A percentile compares a stretch with the other conserved stretches of the same genome.
phyloP scores from a whole-genome alignment of 1,284 basidiomycete genomes.

The Ustilago loliicola region DNA sequence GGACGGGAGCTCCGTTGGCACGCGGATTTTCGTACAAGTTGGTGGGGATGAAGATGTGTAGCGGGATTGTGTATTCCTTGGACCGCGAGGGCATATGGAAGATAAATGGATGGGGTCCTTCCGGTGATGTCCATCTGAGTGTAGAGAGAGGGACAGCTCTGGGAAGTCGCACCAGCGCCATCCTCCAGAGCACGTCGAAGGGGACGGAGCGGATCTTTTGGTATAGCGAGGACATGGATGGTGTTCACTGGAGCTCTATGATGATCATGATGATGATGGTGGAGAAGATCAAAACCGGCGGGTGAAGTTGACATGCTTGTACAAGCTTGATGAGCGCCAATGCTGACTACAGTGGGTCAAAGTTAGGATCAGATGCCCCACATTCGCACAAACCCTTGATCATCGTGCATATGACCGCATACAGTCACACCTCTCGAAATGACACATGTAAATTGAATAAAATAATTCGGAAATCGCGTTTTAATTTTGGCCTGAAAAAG shows the following conservation, averaged over 20 bases:
- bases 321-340: background rate
- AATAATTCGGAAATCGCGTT: too few species aligned
- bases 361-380: background rate
- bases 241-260: background rate
- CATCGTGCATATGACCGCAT: conserved; percentile 8
- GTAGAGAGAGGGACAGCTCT: conserved; percentile 43
- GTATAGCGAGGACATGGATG: conserved; percentile 37
- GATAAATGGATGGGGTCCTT: conserved; percentile 54
- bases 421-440: too few species aligned
- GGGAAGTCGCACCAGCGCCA: conserved; percentile 48
- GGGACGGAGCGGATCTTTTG: conserved; percentile 43
- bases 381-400: conserved; percentile 1
- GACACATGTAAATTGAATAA: too few species aligned
- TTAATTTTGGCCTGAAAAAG: too few species aligned
- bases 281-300: background rate
- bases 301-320: background rate
- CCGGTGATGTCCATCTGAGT: conserved; percentile 49
- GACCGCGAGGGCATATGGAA: conserved; percentile 50
- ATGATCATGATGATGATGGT: conserved; percentile 5
- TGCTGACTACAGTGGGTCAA: background rate
- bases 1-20: conserved; percentile 33
- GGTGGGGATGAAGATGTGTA: conserved; percentile 54
- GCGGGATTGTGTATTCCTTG: conserved; percentile 42
- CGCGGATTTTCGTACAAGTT: conserved; percentile 24
- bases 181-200: conserved; percentile 49